Base-by-base conservation (phyloP, 164 flowering plant genomes). In the Berberis vulgaris region DNA sequence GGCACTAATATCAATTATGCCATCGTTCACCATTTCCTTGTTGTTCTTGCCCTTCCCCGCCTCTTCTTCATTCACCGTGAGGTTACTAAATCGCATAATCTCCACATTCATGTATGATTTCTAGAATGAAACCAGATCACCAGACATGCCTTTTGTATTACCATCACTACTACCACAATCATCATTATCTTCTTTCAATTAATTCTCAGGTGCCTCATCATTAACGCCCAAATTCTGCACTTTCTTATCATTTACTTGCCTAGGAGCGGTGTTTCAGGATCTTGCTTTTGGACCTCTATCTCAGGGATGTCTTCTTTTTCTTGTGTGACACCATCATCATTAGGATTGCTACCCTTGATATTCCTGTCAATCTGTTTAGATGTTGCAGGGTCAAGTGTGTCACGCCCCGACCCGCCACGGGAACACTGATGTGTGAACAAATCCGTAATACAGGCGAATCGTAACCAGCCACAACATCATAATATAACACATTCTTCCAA, bases 351-450 rank as follows among this genome's bases (percentile, higher is more conserved):
- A 40, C 68, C 72, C 45, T 67, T 58, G 7, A 82, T 49, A 70
- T 85, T 73, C 42, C 49, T 64, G 44, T 89, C 82, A 54, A 80
- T 71, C 84, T 95, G 97, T 44, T 91, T 96, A 55, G 89, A 71
- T 45, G 83, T 80, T 50, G 97, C 97, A 59, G 96, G 77, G 38
- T 96, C 97, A 11, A 85, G 71, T 40, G 97, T 26, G 26, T 26
- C 0, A 26, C 26, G 26, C 26, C 26, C 26, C 26, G 26, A 26
- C 26, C 26, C 26, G 26, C 26, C 26, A 26, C 0, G 26, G 26
- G 26, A 0, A 26, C 26, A 26, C 26, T 26, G 0, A 26, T 26
- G 26, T 26, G 26, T 26, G 26, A 26, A 26, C 26, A 0, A 26
- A 26, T 26, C 26, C 26, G 26, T 26, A 26, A 26, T 26, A 26